Conservation (phyloP, 2,329 filamentous ascomycete genomes). For the Neofusicoccum sp. region DNA sequence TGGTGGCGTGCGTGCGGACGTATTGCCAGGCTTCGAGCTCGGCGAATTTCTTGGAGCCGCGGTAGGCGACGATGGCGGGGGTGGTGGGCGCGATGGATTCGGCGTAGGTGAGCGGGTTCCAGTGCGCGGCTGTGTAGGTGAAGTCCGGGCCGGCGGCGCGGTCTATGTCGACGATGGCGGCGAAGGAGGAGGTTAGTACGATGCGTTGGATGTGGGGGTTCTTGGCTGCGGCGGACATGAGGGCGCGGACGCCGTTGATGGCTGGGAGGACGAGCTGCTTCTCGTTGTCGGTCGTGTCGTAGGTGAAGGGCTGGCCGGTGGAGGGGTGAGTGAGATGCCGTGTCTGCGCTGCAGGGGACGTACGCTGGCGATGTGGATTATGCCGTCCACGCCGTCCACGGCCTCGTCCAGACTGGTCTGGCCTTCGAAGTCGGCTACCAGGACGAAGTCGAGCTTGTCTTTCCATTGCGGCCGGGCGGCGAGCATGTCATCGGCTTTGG, state of each 20-base stretch:
- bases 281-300: constrained; percentile 32
- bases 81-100: constrained; percentile 25
- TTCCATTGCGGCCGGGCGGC: constrained; percentile 41
- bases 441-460: constrained; percentile 45
- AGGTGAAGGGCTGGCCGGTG: neutral
- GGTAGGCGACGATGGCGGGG: constrained; percentile 28
- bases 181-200: constrained; percentile 26
- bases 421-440: constrained; percentile 47
- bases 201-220: constrained; percentile 24
- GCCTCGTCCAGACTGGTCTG: constrained; percentile 41
- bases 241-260: constrained; percentile 49
- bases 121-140: constrained; percentile 29
- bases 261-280: constrained; percentile 47
- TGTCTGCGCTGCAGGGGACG: constrained; percentile 31
- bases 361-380: constrained; percentile 50
- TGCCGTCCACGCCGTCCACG: constrained; percentile 46
- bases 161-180: constrained; percentile 9
- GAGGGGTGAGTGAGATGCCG: neutral
- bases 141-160: constrained; percentile 18
- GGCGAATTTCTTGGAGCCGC: constrained; percentile 32
- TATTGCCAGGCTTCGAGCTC: constrained; percentile 32
- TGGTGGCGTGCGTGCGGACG: constrained; percentile 24
- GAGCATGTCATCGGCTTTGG: constrained; percentile 37
- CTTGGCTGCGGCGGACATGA: constrained; percentile 35
- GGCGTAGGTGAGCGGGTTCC: constrained; percentile 32